These are phyloP conservation scores for Phytopythium vexans DNA, from an alignment of 352 stramenopile genomes.

Conservation along the genomic window DNA sequence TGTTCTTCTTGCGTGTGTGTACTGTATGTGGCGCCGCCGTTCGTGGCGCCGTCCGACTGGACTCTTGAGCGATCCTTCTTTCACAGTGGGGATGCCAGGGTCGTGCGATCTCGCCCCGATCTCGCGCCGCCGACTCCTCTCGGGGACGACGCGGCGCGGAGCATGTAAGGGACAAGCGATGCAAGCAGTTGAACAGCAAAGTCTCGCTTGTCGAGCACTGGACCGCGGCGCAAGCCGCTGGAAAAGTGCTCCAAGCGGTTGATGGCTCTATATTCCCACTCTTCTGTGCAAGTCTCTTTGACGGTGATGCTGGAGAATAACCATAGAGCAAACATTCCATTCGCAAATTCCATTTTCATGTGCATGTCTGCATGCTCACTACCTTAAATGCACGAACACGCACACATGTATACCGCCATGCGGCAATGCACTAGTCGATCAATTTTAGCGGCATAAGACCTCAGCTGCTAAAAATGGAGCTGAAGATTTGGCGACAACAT, in stretches of 20 bases:
- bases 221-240: constrained; percentile 56
- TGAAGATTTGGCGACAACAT: no score
- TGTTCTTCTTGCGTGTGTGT: neutral
- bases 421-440: no score
- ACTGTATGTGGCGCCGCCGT: constrained; percentile 1
- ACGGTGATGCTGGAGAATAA: constrained; percentile 89
- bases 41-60: constrained; percentile 47
- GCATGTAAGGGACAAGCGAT: constrained; percentile 88
- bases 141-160: constrained; percentile 9
- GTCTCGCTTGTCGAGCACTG: constrained; percentile 85
- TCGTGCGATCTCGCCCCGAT: constrained; percentile 81
- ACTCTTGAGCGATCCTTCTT: constrained; percentile 77
- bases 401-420: no score
- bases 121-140: constrained; percentile 19
- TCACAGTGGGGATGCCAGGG: constrained; percentile 86
- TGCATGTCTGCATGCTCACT: constrained; percentile 4
- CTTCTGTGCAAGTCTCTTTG: constrained; percentile 84
- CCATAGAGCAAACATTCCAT: constrained; percentile 83
- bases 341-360: constrained; percentile 5
- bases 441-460: no score
- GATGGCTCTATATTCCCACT: constrained; percentile 92
- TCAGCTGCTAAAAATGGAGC: no score
- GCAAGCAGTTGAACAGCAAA: constrained; percentile 89
- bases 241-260: constrained; percentile 85
- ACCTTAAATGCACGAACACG: neutral